Evolutionary conservation across 2,329 filamentous ascomycete species (phyloP), one percentile per base, ranked within the genome.

Genomic region (Diaporthe caulivora): DNA sequence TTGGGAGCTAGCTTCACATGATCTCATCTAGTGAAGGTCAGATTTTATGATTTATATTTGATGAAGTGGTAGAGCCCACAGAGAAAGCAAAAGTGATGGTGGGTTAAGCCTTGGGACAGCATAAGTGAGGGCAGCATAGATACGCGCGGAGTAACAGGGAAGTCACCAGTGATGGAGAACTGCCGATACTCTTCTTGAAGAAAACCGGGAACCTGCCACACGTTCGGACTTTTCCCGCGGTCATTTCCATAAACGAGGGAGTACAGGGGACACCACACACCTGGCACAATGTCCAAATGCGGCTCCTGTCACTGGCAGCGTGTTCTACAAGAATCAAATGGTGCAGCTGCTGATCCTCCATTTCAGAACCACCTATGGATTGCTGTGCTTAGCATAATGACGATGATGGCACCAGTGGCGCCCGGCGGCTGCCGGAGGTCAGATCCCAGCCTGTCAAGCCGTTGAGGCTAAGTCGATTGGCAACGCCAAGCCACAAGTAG

Each of bases 401-500:
- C 29, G 24, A 11, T 37, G 44, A 11, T 37, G 44, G 40, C 29
- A n/a, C 44, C 6, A 34, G 42, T 64, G 29, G 44, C 21, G 42
- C 42, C 42, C 29, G 44, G 60, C 60, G 60, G 60, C 60, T 51
- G 47, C 29, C 47, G 13, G 29, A 65, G 44, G 42, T 44, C 8
- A 65, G 44, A 49, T 51, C n/a, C 44, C 29, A 47, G 44, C 60
- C 60, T 65, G 60, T 65, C 31, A 51, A 65, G 60, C 42, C 18
- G 2, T 2, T 65, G 29, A 65, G 60, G 60, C 60, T 37, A 24
- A 31, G 42, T 21, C 13, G 21, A 51, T 51, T 51, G 44, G 60
- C 60, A 65, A 65, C 60, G 60, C 60, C 60, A 65, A 65, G 60
- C 60, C 29, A 26, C 57, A 34, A 29, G 42, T 13, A 42, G 29